phyloP scores from a whole-genome alignment of 257 asterid species.

The Solanum paucissectum region DNA sequence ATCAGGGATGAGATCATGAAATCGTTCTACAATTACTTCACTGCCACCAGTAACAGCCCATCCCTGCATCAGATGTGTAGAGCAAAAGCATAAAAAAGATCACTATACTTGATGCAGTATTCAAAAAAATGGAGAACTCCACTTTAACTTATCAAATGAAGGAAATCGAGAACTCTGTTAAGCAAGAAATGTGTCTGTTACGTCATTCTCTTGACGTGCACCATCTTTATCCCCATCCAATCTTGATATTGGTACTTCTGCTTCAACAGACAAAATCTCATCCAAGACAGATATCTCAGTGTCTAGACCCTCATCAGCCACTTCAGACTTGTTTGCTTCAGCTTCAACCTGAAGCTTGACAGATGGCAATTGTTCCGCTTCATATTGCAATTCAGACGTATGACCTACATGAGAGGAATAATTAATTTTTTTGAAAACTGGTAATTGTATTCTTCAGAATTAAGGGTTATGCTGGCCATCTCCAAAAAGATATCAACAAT shows the following conservation, averaged over 20 bases:
- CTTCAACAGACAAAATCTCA: constrained; percentile 60
- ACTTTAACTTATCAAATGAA: not conserved
- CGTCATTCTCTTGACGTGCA: constrained; percentile 49
- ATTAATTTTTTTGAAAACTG: not conserved
- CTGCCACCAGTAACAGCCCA: constrained; percentile 65
- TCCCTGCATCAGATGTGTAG: constrained; percentile 31
- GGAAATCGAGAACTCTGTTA: not conserved
- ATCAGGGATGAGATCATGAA: constrained; percentile 87
- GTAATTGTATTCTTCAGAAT: not conserved
- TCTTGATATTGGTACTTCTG: constrained; percentile 23
- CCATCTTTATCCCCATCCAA: constrained; percentile 29
- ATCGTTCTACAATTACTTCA: constrained; percentile 56
- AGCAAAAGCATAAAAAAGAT: not conserved
- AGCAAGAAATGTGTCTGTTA: constrained; percentile 10
- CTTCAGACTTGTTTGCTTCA: constrained; percentile 25
- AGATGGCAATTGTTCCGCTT: constrained; percentile 21
- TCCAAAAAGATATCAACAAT: not conserved
- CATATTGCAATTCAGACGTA: constrained; percentile 22
- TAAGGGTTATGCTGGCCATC: not conserved
- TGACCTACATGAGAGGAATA: constrained; percentile 20
- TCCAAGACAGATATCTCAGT: constrained; percentile 53
- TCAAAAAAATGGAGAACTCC: not conserved
- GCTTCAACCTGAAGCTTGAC: constrained; percentile 27
- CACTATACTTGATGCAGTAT: not conserved
- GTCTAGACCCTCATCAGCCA: constrained; percentile 18